Evolutionary conservation across 2,329 filamentous ascomycete species (phyloP), one percentile per base, ranked within the genome.

Genomic region (Claviceps arundinis): DNA sequence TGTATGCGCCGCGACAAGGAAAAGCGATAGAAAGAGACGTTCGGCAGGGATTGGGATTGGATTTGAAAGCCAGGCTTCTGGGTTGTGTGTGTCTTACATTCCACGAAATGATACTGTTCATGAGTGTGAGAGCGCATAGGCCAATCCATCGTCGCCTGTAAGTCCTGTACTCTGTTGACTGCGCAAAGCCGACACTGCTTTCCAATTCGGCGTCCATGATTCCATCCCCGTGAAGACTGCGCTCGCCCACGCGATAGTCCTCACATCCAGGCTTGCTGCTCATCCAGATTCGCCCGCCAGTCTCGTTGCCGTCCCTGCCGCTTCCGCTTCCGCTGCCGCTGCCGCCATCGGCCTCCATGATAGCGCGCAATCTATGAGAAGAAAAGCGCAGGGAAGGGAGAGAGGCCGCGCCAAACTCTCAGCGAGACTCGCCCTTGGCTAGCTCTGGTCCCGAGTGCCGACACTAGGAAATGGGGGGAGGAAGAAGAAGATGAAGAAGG

Each of bases 61-160:
- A n/a, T 3, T 34, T 11, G 30, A 19, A 4, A 11, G 11, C 47
- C 13, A 43, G 4, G 37, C 14, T 11, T 14, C 30, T 16, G 47
- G 34, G 11, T 16, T 40, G 37, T 14, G 26, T 14, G 37, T n/a
- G 13, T 34, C 88, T 75, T 77, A 93, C 88, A 78, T 94, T 89
- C 91, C 91, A 97, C 62, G 87, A 94, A 43, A 95, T 85, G 55
- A 97, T 81, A 52, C 96, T 84, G 65, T 97, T 98, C 69, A 97
- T 73, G 61, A 97, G 69, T 6, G 89, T 85, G 63, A 97, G 70
- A 68, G 95, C 87, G 22, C 79, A 70, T 50, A 98, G 73, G 1
- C 93, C 93, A 65, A 95, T 87, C 82, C 89, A 98, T 45, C 93
- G 79, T 62, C 89, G 79, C 69, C 86, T 91, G 65, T 97, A 97